Conservation (phyloP, 139 green algal genomes). For the Chlorella sp. region DNA sequence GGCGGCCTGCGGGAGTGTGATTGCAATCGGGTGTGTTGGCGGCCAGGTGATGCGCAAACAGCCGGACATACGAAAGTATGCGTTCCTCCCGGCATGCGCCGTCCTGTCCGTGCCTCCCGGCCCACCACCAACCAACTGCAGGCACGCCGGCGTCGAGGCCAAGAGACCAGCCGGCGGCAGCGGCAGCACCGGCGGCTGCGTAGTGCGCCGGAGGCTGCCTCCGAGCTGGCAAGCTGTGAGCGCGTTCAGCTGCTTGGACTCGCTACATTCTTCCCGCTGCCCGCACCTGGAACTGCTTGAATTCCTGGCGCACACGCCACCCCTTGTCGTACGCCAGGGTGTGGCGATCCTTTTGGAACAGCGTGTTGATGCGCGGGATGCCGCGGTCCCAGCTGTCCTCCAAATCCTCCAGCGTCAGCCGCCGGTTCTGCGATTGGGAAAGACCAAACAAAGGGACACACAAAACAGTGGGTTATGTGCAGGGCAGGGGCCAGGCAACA, state of each 20-base stretch:
- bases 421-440: constrained; percentile 56
- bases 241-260: no score
- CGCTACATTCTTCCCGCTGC: background rate
- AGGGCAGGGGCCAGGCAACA: constrained; percentile 56
- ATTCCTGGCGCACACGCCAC: constrained; percentile 93
- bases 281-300: constrained; percentile 46
- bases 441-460: background rate
- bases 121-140: background rate
- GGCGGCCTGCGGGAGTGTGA: constrained; percentile 43
- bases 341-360: constrained; percentile 99
- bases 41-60: background rate
- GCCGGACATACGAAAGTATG: background rate
- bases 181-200: no score
- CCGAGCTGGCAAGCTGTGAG: no score
- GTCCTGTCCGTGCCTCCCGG: background rate
- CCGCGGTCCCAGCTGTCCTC: constrained; percentile 99
- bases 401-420: constrained; percentile 92
- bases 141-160: no score
- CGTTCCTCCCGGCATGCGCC: background rate
- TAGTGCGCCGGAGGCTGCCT: no score
- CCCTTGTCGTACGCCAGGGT: constrained; percentile 99
- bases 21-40: no score
- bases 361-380: constrained; percentile 99
- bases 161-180: no score
- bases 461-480: background rate